phyloP scores from a whole-genome alignment of 2,329 filamentous ascomycete genomes.

The Ophiostoma himal-ulmi region DNA sequence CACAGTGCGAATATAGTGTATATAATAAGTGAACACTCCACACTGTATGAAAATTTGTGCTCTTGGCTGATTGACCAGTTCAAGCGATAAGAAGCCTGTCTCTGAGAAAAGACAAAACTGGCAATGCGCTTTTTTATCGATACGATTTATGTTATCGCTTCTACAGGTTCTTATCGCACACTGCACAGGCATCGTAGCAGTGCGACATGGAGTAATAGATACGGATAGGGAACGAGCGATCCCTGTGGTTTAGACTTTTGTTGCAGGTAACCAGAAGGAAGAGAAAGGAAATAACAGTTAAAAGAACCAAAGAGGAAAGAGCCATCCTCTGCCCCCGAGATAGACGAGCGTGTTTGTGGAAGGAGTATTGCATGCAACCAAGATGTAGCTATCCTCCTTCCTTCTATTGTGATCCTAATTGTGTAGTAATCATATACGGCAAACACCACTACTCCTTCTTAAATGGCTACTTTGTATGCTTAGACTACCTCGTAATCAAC shows the following conservation, averaged over 20 bases:
- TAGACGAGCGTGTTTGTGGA: too few species aligned
- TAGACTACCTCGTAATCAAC: background rate
- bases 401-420: background rate
- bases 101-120: background rate
- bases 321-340: too few species aligned
- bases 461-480: background rate
- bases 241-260: too few species aligned
- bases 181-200: background rate
- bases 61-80: background rate
- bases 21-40: background rate
- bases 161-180: background rate
- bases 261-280: background rate
- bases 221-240: too few species aligned
- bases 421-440: background rate
- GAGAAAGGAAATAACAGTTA: background rate
- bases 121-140: conserved; percentile 7
- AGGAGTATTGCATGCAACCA: background rate
- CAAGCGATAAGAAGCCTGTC: background rate
- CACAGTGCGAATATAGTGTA: background rate
- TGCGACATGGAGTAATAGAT: background rate
- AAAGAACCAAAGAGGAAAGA: background rate
- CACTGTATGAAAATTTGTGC: conserved; percentile 13
- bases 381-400: background rate
- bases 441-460: background rate
- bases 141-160: background rate